Evolutionary conservation across 116 monocot species (phyloP).

Genomic region (Zostera marina): DNA sequence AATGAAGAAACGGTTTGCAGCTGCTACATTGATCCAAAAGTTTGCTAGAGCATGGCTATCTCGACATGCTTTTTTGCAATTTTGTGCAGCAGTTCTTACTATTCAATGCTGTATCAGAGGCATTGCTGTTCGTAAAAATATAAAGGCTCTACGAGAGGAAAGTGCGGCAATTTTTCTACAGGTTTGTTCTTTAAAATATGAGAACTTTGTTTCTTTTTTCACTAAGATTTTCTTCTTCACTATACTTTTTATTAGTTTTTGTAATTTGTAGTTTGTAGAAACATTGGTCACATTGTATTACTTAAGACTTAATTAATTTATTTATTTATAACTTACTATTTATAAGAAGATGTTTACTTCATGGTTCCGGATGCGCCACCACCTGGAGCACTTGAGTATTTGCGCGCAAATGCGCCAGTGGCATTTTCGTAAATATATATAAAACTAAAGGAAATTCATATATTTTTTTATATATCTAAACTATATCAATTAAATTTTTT

Average conservation of each 20-base stretch:
- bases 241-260: neutral
- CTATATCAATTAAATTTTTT: too few relatives aligned
- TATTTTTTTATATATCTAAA: too few relatives aligned
- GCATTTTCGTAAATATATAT: too few relatives aligned
- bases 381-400: too few relatives aligned
- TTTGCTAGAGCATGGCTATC: constrained; percentile 44
- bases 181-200: constrained; percentile 14
- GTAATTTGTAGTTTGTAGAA: too few relatives aligned
- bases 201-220: neutral
- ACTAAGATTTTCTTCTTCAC: neutral
- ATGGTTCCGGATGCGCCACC: too few relatives aligned
- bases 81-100: constrained; percentile 30
- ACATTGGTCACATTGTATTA: too few relatives aligned
- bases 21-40: constrained; percentile 60
- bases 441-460: too few relatives aligned
- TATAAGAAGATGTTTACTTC: too few relatives aligned
- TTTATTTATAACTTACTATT: too few relatives aligned
- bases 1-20: constrained; percentile 34
- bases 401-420: too few relatives aligned
- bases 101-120: constrained; percentile 61
- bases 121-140: constrained; percentile 19
- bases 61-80: constrained; percentile 21
- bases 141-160: constrained; percentile 29
- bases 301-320: too few relatives aligned
- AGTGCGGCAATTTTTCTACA: constrained; percentile 51